Conservation (phyloP, 2,329 filamentous ascomycete genomes). For the Apiospora kogelbergensis region DNA sequence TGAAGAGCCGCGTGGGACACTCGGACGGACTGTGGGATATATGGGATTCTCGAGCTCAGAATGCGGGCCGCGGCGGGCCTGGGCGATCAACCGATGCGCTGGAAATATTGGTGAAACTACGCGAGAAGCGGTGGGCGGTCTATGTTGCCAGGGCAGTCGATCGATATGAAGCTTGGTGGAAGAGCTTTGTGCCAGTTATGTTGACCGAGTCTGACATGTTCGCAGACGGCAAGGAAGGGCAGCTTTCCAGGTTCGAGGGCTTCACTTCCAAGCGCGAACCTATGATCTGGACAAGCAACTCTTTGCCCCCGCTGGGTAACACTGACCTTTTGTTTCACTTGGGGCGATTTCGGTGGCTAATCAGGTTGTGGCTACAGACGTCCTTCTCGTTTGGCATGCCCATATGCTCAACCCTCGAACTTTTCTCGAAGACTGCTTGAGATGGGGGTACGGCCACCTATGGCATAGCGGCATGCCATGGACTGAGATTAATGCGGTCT, state of each 20-base stretch:
- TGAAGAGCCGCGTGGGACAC: conserved; percentile 65
- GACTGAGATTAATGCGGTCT: conserved; percentile 51
- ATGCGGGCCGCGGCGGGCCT: conserved; percentile 20
- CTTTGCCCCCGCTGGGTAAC: conserved; percentile 56
- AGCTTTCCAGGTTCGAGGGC: conserved; percentile 19
- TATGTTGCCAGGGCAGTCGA: conserved; percentile 65
- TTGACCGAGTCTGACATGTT: conserved; percentile 35
- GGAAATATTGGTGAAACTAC: conserved; percentile 47
- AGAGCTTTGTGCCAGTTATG: conserved; percentile 26
- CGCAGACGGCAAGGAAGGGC: conserved; percentile 5
- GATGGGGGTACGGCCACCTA: conserved; percentile 48
- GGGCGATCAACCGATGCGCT: conserved; percentile 10
- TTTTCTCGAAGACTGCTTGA: conserved; percentile 70
- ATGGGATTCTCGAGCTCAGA: conserved; percentile 41
- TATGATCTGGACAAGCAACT: conserved; percentile 35
- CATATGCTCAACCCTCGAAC: conserved; percentile 72
- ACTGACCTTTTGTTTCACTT: conserved; percentile 13
- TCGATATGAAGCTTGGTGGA: conserved; percentile 66
- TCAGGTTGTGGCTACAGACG: conserved; percentile 46
- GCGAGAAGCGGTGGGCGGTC: conserved; percentile 70
- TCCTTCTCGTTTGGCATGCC: conserved; percentile 74
- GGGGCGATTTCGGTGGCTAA: background rate
- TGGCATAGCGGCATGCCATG: conserved; percentile 67
- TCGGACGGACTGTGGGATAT: conserved; percentile 65
- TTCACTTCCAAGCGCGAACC: conserved; percentile 32